Evolutionary conservation across 2,329 filamentous ascomycete genomes (phyloP).

Genomic region (Neonectria hederae): DNA sequence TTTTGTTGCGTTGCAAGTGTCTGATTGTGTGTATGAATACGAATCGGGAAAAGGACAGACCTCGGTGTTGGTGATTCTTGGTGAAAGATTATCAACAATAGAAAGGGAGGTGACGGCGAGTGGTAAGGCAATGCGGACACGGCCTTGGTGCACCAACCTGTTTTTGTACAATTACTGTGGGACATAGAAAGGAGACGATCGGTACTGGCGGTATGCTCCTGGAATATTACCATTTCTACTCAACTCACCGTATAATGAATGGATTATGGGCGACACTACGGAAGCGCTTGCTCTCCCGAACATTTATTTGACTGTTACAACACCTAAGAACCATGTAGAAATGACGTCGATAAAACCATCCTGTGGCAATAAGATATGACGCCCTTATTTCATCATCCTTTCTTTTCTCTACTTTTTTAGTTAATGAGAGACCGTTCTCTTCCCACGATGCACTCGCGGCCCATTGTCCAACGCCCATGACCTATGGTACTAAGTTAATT

Average conservation of each 20-base stretch:
- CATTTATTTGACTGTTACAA: neutral
- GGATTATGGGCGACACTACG: neutral
- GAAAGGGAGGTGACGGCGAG: conserved; percentile 19
- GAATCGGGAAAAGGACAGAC: conserved; percentile 10
- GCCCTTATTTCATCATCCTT: conserved; percentile 11
- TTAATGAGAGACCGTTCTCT: conserved; percentile 29
- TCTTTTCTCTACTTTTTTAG: conserved; percentile 11
- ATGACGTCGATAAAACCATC: conserved; percentile 1
- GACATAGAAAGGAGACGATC: conserved; percentile 25
- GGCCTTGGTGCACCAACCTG: conserved; percentile 33
- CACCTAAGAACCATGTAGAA: neutral
- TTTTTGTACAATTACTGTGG: conserved; percentile 40
- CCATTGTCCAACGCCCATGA: conserved; percentile 40
- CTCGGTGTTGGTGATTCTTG: conserved; percentile 23
- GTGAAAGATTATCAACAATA: conserved; percentile 16
- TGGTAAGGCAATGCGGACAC: conserved; percentile 24
- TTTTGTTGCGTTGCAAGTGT: neutral
- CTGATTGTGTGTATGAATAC: conserved; percentile 35
- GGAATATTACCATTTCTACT: conserved; percentile 28
- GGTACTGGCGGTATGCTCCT: conserved; percentile 15
- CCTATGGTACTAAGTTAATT: conserved; percentile 36
- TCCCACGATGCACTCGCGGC: conserved; percentile 33
- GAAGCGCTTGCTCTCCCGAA: neutral
- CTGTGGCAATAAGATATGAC: neutral
- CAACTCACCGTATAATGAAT: neutral